Base-by-base conservation (phyloP, 2,329 filamentous ascomycete genomes). In the Botrytis pseudocinerea region DNA sequence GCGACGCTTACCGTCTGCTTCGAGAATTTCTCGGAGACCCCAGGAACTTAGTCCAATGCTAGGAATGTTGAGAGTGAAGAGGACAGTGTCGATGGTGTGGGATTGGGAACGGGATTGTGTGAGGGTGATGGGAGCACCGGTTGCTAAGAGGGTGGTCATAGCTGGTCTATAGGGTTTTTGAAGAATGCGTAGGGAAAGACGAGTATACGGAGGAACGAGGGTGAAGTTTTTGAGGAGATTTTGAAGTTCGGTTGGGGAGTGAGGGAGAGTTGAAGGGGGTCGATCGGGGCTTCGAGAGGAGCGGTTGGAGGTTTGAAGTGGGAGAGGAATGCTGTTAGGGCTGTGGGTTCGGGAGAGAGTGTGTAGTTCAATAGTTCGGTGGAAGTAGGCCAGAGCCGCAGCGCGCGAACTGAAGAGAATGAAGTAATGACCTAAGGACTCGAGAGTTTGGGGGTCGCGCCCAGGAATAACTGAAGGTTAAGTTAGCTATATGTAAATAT, bases 341-440 rank as follows among this genome's bases (percentile, higher is more conserved):
- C 83, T 83, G 75, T 87, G 80, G 14, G 76, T 75, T 60, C 82
- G 81, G 51, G 83, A 82, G 7, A 89, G 80, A 22, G 80, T 79
- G 80, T 88, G 87, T 25, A 92, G 82, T 9, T 86, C 83, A 14
- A 81, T 78, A 0, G 86, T 85, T 74, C 89, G 87, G 38, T 85
- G 83, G 70, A 87, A 85, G 81, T 93, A 95, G 59, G 87, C 84
- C 12, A 83, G 80, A 0, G 92, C 92, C 20, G 89, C 87, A n/a
- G 84, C 82, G 28, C 83, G 79, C 35, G 84, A 87, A 74, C 87
- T 84, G 84, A 95, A 95, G 71, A 93, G 84, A 72, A 95, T 83
- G 81, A 88, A 90, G 83, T 94, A 95, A 77, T 86, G 86, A 73
- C 89, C 90, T 1, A 87, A 81, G 6, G 89, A 87, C 73, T 89